Evolutionary conservation across 371 early-diverging fungal genomes (phyloP).

Genomic region (Syncephalastrum monosporum): DNA sequence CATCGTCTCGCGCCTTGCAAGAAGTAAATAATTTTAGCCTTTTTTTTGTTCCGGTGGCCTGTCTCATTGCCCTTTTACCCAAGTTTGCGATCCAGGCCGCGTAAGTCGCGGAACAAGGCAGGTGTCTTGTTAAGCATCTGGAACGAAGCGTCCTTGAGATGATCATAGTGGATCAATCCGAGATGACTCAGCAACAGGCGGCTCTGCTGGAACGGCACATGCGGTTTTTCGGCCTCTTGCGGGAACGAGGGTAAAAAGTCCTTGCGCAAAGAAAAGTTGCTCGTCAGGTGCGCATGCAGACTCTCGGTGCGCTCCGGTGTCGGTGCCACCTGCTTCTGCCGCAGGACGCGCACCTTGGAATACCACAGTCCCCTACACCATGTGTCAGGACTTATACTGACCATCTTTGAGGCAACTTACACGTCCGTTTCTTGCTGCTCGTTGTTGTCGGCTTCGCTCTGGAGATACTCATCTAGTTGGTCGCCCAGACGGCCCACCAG

Average conservation of each 20-base stretch:
- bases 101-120: conserved; percentile 69
- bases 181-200: conserved; percentile 73
- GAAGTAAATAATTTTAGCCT: background rate
- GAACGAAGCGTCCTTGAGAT: conserved; percentile 70
- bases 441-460: conserved; percentile 50
- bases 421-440: conserved; percentile 33
- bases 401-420: conserved; percentile 17
- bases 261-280: conserved; percentile 55
- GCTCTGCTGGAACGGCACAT: conserved; percentile 63
- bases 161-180: conserved; percentile 72
- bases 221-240: conserved; percentile 52
- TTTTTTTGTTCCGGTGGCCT: background rate
- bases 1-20: conserved; percentile 71
- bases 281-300: conserved; percentile 30
- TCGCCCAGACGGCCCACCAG: conserved; percentile 40
- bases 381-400: background rate
- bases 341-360: conserved; percentile 46
- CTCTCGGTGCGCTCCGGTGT: conserved; percentile 18
- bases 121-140: conserved; percentile 68
- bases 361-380: conserved; percentile 39
- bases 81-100: conserved; percentile 74
- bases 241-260: conserved; percentile 56
- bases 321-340: conserved; percentile 24
- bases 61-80: conserved; percentile 48
- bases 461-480: conserved; percentile 52